A percentile compares a stretch with the other conserved stretches of the same genome.
phyloP scores from a whole-genome alignment of 106 monocot species.

The Dioscorea alata region DNA sequence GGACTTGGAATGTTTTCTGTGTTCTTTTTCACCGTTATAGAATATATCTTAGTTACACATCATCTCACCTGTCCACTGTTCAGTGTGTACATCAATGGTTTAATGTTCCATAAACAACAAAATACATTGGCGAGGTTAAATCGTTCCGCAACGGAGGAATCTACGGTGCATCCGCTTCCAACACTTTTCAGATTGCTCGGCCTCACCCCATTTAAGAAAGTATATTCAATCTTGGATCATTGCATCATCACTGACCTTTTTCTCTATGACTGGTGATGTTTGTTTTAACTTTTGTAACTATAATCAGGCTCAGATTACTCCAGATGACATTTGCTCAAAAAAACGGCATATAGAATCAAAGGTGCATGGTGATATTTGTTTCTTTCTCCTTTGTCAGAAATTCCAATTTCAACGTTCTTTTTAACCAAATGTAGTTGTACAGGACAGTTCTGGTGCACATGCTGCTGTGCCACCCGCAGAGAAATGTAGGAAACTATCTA shows the following conservation, averaged over 20 bases:
- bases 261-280: not conserved
- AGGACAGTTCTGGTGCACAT: conserved; percentile 36
- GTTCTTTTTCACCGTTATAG: too few relatives aligned
- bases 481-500: conserved; percentile 48
- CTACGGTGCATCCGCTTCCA: conserved; percentile 66
- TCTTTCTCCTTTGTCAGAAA: not conserved
- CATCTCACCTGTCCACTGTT: not conserved
- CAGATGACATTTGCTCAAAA: conserved; percentile 65
- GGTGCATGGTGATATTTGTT: conserved; percentile 29
- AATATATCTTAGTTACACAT: too few relatives aligned
- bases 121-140: conserved; percentile 34
- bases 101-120: conserved; percentile 42
- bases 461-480: conserved; percentile 20
- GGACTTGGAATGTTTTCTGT: too few relatives aligned
- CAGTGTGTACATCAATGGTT: conserved; percentile 78
- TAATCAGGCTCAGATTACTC: conserved; percentile 77
- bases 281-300: not conserved
- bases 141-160: conserved; percentile 27
- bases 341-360: conserved; percentile 54
- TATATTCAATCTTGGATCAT: conserved; percentile 1
- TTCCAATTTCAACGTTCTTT: not conserved
- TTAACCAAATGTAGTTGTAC: conserved; percentile 18
- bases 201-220: conserved; percentile 75
- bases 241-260: not conserved
- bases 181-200: conserved; percentile 69